phyloP scores from a whole-genome alignment of 768 basidiomycete species.

The Ephemerocybe angulata region DNA sequence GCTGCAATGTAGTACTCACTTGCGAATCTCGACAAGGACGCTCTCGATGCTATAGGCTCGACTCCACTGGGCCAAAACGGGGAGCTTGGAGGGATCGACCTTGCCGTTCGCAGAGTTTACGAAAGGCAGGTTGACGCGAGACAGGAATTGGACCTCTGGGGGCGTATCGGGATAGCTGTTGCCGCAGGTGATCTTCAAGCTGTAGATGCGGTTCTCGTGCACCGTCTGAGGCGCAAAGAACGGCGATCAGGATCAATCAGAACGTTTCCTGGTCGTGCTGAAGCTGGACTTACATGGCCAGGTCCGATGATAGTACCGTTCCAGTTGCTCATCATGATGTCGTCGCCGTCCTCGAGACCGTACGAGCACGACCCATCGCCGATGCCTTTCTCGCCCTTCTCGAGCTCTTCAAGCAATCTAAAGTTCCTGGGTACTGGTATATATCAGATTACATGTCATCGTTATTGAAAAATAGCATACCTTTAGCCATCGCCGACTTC shows the following conservation, averaged over 20 bases:
- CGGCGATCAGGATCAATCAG: conserved; percentile 17
- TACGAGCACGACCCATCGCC: conserved; percentile 98
- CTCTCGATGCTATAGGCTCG: conserved; percentile 79
- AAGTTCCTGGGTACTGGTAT: conserved; percentile 90
- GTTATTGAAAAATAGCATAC: conserved; percentile 26
- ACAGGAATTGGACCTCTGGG: conserved; percentile 81
- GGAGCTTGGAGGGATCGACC: conserved; percentile 71
- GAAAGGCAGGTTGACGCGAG: conserved; percentile 90
- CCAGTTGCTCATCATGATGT: conserved; percentile 98
- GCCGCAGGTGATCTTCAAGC: conserved; percentile 85
- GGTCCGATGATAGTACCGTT: conserved; percentile 99
- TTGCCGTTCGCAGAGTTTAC: conserved; percentile 72
- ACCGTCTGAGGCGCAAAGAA: conserved; percentile 89
- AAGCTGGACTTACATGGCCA: conserved; percentile 62
- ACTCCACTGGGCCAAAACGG: conserved; percentile 73
- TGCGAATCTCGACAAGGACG: conserved; percentile 88
- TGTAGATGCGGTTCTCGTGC: conserved; percentile 98
- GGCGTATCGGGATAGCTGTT: conserved; percentile 70
- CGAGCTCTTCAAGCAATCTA: conserved; percentile 94
- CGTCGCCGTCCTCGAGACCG: conserved; percentile 91
- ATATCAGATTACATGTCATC: conserved; percentile 1
- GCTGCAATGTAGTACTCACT: conserved; percentile 67
- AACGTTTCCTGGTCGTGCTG: conserved; percentile 2
- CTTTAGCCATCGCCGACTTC: conserved; percentile 51
- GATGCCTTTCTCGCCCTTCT: conserved; percentile 99